phyloP scores from a whole-genome alignment of 768 basidiomycete genomes.

The Hygrocybe coccinea region DNA sequence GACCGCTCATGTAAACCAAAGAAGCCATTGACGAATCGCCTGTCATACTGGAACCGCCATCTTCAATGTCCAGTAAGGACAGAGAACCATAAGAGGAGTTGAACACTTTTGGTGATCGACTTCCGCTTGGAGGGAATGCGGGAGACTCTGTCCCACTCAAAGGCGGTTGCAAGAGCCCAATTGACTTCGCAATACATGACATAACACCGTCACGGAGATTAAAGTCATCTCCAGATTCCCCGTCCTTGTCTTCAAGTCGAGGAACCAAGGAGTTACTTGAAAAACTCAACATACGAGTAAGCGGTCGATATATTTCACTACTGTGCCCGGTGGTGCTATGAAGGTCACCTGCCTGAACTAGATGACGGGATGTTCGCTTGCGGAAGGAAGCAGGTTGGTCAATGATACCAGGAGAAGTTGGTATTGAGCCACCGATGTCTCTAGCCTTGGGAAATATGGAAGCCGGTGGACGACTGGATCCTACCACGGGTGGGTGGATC shows the following conservation, averaged over 20 bases:
- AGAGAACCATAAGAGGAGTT: constrained; percentile 69
- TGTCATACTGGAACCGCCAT: constrained; percentile 65
- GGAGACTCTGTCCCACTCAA: constrained; percentile 66
- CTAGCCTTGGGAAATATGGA: constrained; percentile 26
- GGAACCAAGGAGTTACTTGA: constrained; percentile 47
- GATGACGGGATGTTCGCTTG: constrained; percentile 42
- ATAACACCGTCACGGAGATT: constrained; percentile 96
- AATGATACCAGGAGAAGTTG: constrained; percentile 7
- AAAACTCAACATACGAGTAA: constrained; percentile 45
- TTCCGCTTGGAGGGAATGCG: constrained; percentile 43
- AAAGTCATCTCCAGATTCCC: constrained; percentile 60
- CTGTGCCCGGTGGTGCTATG: constrained; percentile 51
- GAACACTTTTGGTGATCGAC: constrained; percentile 42
- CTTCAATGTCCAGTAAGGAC: constrained; percentile 65
- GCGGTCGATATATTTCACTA: constrained; percentile 42
- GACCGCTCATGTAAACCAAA: constrained; percentile 65
- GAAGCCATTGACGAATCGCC: constrained; percentile 49
- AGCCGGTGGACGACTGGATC: constrained; percentile 22
- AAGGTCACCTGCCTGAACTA: constrained; percentile 75
- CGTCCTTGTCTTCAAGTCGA: constrained; percentile 28
- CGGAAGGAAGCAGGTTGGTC: background rate
- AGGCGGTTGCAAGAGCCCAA: constrained; percentile 87
- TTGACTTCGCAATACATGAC: constrained; percentile 96
- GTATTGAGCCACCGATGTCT: constrained; percentile 8
- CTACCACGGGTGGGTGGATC: constrained; percentile 25